Evolutionary conservation across 345 rosid species (phyloP).

Genomic region (Aquilaria malaccensis): DNA sequence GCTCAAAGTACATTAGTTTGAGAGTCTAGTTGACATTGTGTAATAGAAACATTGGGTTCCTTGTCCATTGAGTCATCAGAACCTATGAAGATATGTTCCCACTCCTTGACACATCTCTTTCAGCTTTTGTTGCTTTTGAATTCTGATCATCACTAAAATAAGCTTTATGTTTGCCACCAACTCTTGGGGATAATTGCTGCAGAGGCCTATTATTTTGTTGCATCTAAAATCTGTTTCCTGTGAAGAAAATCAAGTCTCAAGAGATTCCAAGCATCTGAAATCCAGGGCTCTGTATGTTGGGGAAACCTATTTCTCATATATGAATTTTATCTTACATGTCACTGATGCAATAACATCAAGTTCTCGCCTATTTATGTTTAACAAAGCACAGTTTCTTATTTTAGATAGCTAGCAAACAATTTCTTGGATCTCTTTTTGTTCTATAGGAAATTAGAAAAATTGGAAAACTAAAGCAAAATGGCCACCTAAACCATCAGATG

Average conservation of each 20-base stretch:
- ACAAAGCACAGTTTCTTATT: no score
- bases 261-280: no score
- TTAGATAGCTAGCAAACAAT: no score
- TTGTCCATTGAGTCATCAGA: constrained; percentile 24
- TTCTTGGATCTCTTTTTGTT: no score
- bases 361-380: no score
- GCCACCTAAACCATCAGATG: no score
- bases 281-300: background rate
- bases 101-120: constrained; percentile 34
- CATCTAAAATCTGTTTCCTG: constrained; percentile 24
- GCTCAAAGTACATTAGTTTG: constrained; percentile 83
- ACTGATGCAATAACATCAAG: no score
- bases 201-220: constrained; percentile 21
- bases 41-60: no score
- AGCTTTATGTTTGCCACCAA: constrained; percentile 56
- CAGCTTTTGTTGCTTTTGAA: constrained; percentile 48
- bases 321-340: no score
- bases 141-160: constrained; percentile 33
- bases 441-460: background rate
- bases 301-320: background rate
- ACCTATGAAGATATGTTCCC: background rate
- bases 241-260: background rate
- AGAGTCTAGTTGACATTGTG: constrained; percentile 39
- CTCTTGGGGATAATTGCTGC: constrained; percentile 29
- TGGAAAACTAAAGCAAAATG: no score